phyloP scores from a whole-genome alignment of 2,329 filamentous ascomycete species.

The Lasiodiplodia sp. region DNA sequence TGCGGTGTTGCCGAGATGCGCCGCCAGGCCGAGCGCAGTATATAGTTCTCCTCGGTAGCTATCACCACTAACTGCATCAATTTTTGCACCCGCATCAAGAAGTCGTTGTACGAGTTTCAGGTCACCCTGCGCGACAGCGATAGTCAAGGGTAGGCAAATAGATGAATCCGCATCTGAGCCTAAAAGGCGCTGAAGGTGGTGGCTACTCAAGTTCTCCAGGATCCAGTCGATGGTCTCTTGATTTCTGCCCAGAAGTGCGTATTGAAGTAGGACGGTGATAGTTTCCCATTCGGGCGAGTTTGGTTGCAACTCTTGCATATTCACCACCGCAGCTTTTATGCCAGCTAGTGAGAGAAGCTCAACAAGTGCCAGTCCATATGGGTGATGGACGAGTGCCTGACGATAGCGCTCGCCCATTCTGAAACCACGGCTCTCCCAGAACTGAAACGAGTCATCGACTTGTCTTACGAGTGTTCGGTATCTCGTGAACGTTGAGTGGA shows the following conservation, averaged over 20 bases:
- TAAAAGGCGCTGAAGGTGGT: background rate
- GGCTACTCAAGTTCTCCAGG: background rate
- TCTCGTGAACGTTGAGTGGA: too few relatives aligned
- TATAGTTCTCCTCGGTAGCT: too few relatives aligned
- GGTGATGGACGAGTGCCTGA: background rate
- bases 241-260: background rate
- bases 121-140: too few relatives aligned
- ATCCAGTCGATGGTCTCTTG: background rate
- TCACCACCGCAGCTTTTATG: background rate
- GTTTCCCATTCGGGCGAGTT: background rate
- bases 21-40: too few relatives aligned
- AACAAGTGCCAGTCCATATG: background rate
- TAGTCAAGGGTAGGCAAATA: too few relatives aligned
- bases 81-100: too few relatives aligned
- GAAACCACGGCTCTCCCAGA: background rate
- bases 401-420: background rate
- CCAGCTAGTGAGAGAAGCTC: background rate
- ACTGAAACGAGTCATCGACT: background rate
- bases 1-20: too few relatives aligned
- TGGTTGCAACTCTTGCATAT: background rate
- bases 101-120: too few relatives aligned
- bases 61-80: too few relatives aligned
- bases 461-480: too few relatives aligned
- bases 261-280: background rate
- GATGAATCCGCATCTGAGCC: too few relatives aligned